Evolutionary conservation across 83 land plant species (phyloP).

Genomic region (Isoetes engelmannii): DNA sequence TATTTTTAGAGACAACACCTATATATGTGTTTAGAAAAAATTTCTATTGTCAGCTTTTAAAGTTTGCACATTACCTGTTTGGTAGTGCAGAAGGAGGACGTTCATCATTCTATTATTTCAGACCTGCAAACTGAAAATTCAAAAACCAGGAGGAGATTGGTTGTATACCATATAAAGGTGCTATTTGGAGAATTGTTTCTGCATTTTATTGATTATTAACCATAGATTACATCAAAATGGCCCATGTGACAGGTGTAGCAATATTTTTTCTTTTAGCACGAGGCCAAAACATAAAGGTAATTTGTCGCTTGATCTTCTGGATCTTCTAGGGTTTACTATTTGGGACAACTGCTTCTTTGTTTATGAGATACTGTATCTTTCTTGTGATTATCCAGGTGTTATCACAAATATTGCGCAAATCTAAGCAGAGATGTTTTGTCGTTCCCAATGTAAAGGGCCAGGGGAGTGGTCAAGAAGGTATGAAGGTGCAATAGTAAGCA

Average conservation of each 20-base stretch:
- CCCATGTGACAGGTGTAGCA: background rate
- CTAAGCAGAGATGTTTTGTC: conserved; percentile 72
- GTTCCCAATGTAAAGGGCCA: conserved; percentile 83
- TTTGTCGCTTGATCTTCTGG: no score
- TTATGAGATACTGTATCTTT: background rate
- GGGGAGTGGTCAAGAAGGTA: conserved; percentile 77
- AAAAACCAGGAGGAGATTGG: background rate
- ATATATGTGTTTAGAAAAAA: background rate
- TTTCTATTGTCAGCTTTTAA: no score
- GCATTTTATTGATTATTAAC: background rate
- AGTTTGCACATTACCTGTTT: no score
- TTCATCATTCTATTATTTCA: conserved; percentile 8
- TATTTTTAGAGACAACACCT: background rate
- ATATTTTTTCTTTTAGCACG: conserved; percentile 1
- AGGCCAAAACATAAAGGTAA: conserved; percentile 3
- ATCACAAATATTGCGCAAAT: conserved; percentile 89
- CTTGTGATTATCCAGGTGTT: conserved; percentile 53
- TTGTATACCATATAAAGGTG: background rate
- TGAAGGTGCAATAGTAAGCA: conserved; percentile 97
- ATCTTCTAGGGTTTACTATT: no score
- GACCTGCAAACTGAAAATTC: conserved; percentile 5
- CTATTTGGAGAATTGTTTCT: background rate
- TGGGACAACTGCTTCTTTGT: no score
- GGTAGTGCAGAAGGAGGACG: conserved; percentile 2
- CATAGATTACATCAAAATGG: conserved; percentile 2